Evolutionary conservation across 305 asterid species (phyloP), one percentile per base, ranked within the genome.

Genomic region (Nicotiana rustica): DNA sequence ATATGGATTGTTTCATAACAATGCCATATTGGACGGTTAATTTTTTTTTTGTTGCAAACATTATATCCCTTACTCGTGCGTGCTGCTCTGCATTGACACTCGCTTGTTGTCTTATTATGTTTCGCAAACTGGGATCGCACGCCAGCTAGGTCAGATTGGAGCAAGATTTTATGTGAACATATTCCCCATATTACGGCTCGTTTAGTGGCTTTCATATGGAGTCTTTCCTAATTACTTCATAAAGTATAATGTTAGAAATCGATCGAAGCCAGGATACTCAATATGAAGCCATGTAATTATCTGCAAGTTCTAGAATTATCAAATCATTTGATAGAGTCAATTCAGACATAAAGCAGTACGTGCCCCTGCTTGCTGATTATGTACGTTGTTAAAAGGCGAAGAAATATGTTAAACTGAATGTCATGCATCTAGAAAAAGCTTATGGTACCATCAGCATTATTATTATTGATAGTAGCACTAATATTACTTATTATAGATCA

Each of bases 171-270:
- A 25, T 25, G 29, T 25, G 29, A 25, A 25, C 29, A 25, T 25
- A 25, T 25, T 25, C 29, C 29, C 0, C 29, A 25, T 25, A 25
- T 25, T 25, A 0, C 29, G 29, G 29, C 29, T 25, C 29, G 29
- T 25, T 25, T 25, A 25, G 29, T 25, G 35, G 35, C 35, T 31
- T 31, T 31, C 35, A 25, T 25, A 25, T 25, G 29, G 35, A 31
- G 35, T 31, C 35, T 31, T 31, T 31, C 35, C 35, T 31, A 31
- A 31, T 31, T 31, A 31, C 35, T 31, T 31, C 35, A 31, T 31
- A 4, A 70, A 70, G 36, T 59, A 70, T 70, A 70, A 70, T 18
- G 78, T 29, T 70, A 70, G 36, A 70, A 70, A 70, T 41, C 31
- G 14, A 70, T 41, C 17, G 14, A 19, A 70, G 19, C 12, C 5